A percentile compares a stretch with the other conserved stretches of the same genome.
Conservation (phyloP, 2,329 filamentous ascomycete genomes). For the Nemania sp. region DNA sequence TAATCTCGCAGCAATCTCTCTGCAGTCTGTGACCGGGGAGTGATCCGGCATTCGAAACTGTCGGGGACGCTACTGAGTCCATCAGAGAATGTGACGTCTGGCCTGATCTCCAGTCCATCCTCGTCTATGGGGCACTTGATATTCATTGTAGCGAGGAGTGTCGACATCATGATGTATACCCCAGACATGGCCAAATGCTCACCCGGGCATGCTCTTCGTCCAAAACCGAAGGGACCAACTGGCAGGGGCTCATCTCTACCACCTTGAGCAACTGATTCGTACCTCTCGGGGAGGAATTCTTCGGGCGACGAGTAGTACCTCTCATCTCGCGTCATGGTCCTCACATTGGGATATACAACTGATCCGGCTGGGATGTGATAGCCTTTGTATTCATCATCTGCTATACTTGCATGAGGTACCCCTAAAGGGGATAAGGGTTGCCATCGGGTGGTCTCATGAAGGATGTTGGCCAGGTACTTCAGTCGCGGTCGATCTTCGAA, state of each 20-base stretch:
- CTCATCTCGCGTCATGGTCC: slow-evolving; percentile 45
- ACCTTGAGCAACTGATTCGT: slow-evolving; percentile 29
- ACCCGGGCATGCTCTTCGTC: slow-evolving; percentile 49
- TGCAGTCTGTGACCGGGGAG: slow-evolving; percentile 11
- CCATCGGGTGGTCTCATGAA: slow-evolving; percentile 47
- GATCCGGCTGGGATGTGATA: slow-evolving; percentile 50
- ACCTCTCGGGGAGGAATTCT: slow-evolving; percentile 40
- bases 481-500: slow-evolving; percentile 40
- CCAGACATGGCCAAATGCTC: slow-evolving; percentile 53
- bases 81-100: slow-evolving; percentile 14
- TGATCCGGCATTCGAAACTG: slow-evolving; percentile 17
- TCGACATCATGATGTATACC: slow-evolving; percentile 45
- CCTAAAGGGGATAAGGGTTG: slow-evolving; percentile 41
- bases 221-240: slow-evolving; percentile 46
- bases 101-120: slow-evolving; percentile 18
- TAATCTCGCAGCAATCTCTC: slow-evolving; percentile 10
- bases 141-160: slow-evolving; percentile 36
- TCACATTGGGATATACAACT: slow-evolving; percentile 46
- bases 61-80: slow-evolving; percentile 21
- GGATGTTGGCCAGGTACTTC: slow-evolving; percentile 44
- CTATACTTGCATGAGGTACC: slow-evolving; percentile 45
- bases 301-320: slow-evolving; percentile 37
- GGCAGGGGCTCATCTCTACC: slow-evolving; percentile 39
- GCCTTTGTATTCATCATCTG: slow-evolving; percentile 47
- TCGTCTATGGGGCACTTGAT: slow-evolving; percentile 31